Conservation (phyloP, 2,329 filamentous ascomycete species). For the Aspergillus sp. region DNA sequence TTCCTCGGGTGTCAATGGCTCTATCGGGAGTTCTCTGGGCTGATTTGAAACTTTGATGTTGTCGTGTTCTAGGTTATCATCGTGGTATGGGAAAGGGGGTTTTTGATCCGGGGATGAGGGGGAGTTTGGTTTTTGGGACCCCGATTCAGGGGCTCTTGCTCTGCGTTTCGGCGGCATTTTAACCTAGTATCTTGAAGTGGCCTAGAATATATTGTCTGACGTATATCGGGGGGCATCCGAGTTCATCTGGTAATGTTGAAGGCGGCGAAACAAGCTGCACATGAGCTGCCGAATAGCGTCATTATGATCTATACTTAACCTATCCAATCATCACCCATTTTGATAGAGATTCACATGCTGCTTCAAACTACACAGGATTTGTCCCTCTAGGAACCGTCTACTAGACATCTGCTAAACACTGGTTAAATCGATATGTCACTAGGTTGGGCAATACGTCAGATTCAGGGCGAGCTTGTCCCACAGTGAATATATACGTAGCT, state of each 20-base stretch:
- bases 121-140: neutral
- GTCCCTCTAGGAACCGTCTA: no score
- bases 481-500: no score
- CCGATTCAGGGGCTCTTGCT: neutral
- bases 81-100: neutral
- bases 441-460: no score
- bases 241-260: neutral
- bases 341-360: neutral
- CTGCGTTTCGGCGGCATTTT: slow-evolving; percentile 5
- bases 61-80: neutral
- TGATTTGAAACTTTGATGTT: neutral
- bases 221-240: neutral
- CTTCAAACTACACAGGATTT: no score
- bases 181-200: neutral
- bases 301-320: neutral
- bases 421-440: no score
- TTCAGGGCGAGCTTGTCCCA: no score
- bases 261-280: neutral
- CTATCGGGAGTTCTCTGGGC: neutral
- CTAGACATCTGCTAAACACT: no score
- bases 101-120: neutral
- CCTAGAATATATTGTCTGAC: neutral
- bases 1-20: neutral
- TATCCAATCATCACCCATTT: neutral
- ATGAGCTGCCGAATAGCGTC: neutral